phyloP scores from a whole-genome alignment of 2,329 filamentous ascomycete species.

The Samsoniella hepiali region DNA sequence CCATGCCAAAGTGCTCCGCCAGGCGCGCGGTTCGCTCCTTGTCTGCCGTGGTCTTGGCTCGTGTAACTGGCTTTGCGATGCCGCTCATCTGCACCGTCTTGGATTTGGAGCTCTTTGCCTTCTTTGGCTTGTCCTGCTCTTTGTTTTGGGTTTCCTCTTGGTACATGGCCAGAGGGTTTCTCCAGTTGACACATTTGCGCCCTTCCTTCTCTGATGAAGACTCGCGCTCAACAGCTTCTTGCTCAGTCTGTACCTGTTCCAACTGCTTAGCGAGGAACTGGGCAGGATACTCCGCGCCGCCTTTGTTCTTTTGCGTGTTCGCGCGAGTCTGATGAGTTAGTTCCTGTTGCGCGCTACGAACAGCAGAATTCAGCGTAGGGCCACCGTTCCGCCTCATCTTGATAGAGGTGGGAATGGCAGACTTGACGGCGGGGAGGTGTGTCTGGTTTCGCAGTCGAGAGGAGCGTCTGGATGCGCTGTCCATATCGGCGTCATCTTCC shows the following conservation, averaged over 20 bases:
- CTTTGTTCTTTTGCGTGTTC: constrained; percentile 37
- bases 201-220: constrained; percentile 20
- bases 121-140: constrained; percentile 25
- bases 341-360: constrained; percentile 33
- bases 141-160: constrained; percentile 24
- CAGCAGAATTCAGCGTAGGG: constrained; percentile 24
- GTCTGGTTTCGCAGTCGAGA: constrained; percentile 30
- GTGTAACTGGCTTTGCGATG: constrained; percentile 29
- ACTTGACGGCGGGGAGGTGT: constrained; percentile 25
- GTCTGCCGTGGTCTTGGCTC: constrained; percentile 23
- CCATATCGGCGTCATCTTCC: constrained; percentile 22
- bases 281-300: constrained; percentile 34
- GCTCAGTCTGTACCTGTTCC: constrained; percentile 25
- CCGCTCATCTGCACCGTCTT: constrained; percentile 24
- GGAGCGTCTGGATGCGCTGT: constrained; percentile 30
- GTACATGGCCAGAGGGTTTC: constrained; percentile 30
- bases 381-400: constrained; percentile 29
- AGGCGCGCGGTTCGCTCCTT: constrained; percentile 29
- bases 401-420: constrained; percentile 35
- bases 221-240: constrained; percentile 22
- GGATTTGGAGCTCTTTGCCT: constrained; percentile 12
- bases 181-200: constrained; percentile 35
- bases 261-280: constrained; percentile 33
- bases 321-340: constrained; percentile 29
- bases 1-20: constrained; percentile 33